Percentiles rank a stretch among this genome's conserved stretches.
phyloP scores from a whole-genome alignment of 2,329 filamentous ascomycete genomes.

The Diaporthe velutina region DNA sequence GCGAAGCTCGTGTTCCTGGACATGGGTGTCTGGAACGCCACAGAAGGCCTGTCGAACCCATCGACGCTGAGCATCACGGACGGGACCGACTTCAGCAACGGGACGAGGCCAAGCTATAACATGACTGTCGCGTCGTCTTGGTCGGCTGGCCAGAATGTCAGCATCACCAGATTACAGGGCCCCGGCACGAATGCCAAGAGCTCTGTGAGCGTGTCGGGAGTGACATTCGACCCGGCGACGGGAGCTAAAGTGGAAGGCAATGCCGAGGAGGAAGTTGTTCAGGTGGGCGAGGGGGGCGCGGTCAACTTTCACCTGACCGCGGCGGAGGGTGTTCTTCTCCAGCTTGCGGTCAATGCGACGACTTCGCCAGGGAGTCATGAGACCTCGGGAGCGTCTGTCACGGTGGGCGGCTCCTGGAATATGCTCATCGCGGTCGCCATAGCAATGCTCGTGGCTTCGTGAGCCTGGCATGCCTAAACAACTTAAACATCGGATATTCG shows the following conservation, averaged over 20 bases:
- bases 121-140: slow-evolving; percentile 48
- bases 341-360: slow-evolving; percentile 39
- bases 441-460: neutral
- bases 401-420: neutral
- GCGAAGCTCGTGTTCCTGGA: slow-evolving; percentile 52
- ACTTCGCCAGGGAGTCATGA: neutral
- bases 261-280: slow-evolving; percentile 42
- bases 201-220: slow-evolving; percentile 48
- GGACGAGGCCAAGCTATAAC: slow-evolving; percentile 44
- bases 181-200: slow-evolving; percentile 54
- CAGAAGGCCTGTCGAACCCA: slow-evolving; percentile 50
- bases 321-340: slow-evolving; percentile 50
- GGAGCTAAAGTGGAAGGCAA: slow-evolving; percentile 42
- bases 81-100: slow-evolving; percentile 47
- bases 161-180: slow-evolving; percentile 46
- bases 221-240: slow-evolving; percentile 47
- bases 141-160: slow-evolving; percentile 43
- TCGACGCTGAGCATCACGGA: slow-evolving; percentile 48
- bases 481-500: too few species aligned
- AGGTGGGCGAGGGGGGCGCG: slow-evolving; percentile 45
- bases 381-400: neutral
- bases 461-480: neutral
- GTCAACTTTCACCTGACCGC: slow-evolving; percentile 45
- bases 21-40: slow-evolving; percentile 54
- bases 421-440: neutral